A percentile compares a stretch with the other conserved stretches of the same genome.
These are phyloP conservation scores for Nothophytophthora sp. DNA, from an alignment of 352 stramenopile genomes.

Conservation along the genomic window DNA sequence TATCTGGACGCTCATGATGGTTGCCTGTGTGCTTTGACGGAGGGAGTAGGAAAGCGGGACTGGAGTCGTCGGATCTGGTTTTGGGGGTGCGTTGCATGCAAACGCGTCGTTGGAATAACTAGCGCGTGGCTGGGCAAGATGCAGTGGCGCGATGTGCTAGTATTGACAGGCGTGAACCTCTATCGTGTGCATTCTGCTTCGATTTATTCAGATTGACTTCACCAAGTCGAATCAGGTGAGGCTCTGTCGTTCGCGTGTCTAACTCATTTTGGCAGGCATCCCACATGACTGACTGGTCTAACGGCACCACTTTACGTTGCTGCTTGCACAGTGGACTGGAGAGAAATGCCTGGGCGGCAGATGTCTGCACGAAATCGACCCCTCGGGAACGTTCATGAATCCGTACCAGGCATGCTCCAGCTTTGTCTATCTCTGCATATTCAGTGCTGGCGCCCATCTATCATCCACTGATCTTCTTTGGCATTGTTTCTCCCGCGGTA, in stretches of 20 bases:
- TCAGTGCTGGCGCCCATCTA: too few species aligned
- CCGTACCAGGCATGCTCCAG: constrained; percentile 75
- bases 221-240: constrained; percentile 69
- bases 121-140: too few species aligned
- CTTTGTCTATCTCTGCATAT: too few species aligned
- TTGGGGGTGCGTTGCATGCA: constrained; percentile 33
- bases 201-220: constrained; percentile 48
- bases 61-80: constrained; percentile 66
- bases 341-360: constrained; percentile 53
- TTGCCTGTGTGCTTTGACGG: too few species aligned
- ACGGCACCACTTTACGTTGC: constrained; percentile 1
- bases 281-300: too few species aligned
- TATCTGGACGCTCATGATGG: too few species aligned
- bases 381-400: constrained; percentile 48
- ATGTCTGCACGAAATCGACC: constrained; percentile 66
- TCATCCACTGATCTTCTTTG: too few species aligned
- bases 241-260: background rate
- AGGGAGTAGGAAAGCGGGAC: constrained; percentile 37
- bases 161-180: too few species aligned
- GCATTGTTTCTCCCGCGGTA: constrained; percentile 12
- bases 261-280: too few species aligned
- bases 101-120: too few species aligned
- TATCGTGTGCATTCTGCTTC: background rate
- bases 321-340: constrained; percentile 54
- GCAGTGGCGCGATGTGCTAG: too few species aligned